phyloP scores from a whole-genome alignment of 1,284 basidiomycete species.

The Boletus sp. region DNA sequence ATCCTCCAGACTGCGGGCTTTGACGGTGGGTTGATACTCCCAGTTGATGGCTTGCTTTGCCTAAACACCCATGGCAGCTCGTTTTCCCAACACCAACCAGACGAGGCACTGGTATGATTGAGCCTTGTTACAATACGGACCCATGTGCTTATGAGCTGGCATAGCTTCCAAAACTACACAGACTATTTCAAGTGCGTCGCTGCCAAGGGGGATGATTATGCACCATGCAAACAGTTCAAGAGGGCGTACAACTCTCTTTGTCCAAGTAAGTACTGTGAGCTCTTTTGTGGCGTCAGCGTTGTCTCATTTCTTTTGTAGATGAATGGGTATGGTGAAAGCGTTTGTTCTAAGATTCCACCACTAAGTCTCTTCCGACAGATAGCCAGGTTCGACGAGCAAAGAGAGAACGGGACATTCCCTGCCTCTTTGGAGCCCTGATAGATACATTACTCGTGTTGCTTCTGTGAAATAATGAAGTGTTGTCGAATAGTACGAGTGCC shows the following conservation, averaged over 20 bases:
- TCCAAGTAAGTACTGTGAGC: constrained; percentile 74
- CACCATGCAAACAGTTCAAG: constrained; percentile 99
- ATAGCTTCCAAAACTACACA: constrained; percentile 91
- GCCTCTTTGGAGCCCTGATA: constrained; percentile 77
- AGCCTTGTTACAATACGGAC: not conserved
- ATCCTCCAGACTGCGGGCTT: constrained; percentile 83
- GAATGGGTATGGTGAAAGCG: constrained; percentile 68
- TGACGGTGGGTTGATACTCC: constrained; percentile 54
- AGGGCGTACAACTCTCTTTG: constrained; percentile 95
- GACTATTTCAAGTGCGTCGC: constrained; percentile 98
- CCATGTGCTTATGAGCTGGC: constrained; percentile 9
- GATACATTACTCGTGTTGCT: constrained; percentile 4
- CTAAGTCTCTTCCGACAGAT: constrained; percentile 48
- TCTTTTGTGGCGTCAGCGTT: not conserved
- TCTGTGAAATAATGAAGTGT: not conserved
- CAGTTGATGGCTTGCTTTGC: not conserved
- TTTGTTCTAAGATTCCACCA: not conserved
- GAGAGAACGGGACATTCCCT: constrained; percentile 90
- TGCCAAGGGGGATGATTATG: constrained; percentile 97
- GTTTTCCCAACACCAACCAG: constrained; percentile 96
- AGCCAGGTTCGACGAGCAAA: constrained; percentile 87
- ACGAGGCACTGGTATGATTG: constrained; percentile 82
- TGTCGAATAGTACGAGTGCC: no score
- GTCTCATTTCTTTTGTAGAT: constrained; percentile 45
- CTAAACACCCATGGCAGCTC: constrained; percentile 49